Evolutionary conservation across 768 basidiomycete species (phyloP).

Genomic region (Leccinum broughii): DNA sequence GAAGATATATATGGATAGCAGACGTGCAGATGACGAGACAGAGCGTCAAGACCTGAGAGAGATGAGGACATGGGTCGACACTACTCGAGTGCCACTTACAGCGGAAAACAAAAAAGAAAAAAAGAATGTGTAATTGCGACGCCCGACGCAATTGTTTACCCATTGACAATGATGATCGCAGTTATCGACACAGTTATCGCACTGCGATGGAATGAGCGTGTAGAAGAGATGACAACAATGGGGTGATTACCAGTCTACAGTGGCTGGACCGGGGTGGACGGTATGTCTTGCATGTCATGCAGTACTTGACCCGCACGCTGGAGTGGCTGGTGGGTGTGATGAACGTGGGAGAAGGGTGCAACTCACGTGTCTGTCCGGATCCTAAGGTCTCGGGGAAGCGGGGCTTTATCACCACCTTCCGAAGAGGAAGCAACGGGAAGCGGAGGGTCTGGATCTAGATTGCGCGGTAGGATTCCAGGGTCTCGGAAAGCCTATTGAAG

Average conservation of each 20-base stretch:
- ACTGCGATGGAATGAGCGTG: constrained; percentile 45
- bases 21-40: constrained; percentile 80
- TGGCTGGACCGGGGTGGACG: constrained; percentile 94
- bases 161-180: constrained; percentile 92
- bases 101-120: constrained; percentile 77
- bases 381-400: constrained; percentile 79
- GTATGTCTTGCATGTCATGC: constrained; percentile 89
- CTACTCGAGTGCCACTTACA: constrained; percentile 44
- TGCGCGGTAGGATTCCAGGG: constrained; percentile 87
- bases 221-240: neutral
- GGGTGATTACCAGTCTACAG: constrained; percentile 77
- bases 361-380: constrained; percentile 77
- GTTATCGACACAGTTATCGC: constrained; percentile 95
- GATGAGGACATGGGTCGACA: constrained; percentile 8
- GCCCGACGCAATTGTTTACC: constrained; percentile 95
- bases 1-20: constrained; percentile 74
- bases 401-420: constrained; percentile 60
- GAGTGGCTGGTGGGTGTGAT: neutral
- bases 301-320: constrained; percentile 92
- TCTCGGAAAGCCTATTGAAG: constrained; percentile 66
- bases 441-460: constrained; percentile 85
- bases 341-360: neutral
- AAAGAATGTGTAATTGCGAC: constrained; percentile 94
- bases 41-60: constrained; percentile 63
- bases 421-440: constrained; percentile 62